Percentiles rank a stretch among this genome's conserved stretches.
These are phyloP conservation scores for Actinidia arguta DNA, from an alignment of 179 eudicot species.

Conservation along the genomic window DNA sequence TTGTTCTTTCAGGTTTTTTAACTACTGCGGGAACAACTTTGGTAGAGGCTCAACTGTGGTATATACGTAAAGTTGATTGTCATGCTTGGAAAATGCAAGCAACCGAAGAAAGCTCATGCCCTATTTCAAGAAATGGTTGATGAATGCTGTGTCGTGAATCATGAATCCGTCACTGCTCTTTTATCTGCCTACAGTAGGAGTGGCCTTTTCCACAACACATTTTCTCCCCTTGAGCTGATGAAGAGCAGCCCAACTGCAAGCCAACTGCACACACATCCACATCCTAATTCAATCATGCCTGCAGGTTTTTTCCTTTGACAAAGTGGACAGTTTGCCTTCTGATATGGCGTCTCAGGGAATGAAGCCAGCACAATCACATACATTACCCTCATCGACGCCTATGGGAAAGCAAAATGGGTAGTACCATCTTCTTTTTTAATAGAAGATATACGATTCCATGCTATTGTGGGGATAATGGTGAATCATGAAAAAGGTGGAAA, in stretches of 20 bases:
- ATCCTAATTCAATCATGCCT: slow-evolving; percentile 85
- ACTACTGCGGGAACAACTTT: slow-evolving; percentile 81
- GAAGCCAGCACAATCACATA: slow-evolving; percentile 82
- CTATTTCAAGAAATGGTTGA: slow-evolving; percentile 77
- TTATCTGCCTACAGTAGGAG: slow-evolving; percentile 92
- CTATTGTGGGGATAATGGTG: background rate
- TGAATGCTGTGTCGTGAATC: slow-evolving; percentile 71
- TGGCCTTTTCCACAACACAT: slow-evolving; percentile 71
- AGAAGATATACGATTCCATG: background rate
- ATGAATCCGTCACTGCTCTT: slow-evolving; percentile 86
- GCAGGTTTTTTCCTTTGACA: slow-evolving; percentile 67
- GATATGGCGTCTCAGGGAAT: slow-evolving; percentile 85
- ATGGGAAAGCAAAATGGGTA: slow-evolving; percentile 86
- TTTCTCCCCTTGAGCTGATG: slow-evolving; percentile 77
- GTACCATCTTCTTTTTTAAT: slow-evolving; percentile 9
- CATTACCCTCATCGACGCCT: slow-evolving; percentile 82
- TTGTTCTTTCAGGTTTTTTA: slow-evolving; percentile 70
- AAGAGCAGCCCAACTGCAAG: slow-evolving; percentile 61
- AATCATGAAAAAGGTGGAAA: background rate
- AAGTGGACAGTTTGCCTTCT: slow-evolving; percentile 63
- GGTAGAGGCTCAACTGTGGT: slow-evolving; percentile 83
- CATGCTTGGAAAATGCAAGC: slow-evolving; percentile 96
- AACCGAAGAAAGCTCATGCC: slow-evolving; percentile 76
- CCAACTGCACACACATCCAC: slow-evolving; percentile 88
- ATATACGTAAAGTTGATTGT: slow-evolving; percentile 83